Base-by-base conservation (phyloP, 371 early-diverging fungal genomes). In the Rhizopus arrhizus region DNA sequence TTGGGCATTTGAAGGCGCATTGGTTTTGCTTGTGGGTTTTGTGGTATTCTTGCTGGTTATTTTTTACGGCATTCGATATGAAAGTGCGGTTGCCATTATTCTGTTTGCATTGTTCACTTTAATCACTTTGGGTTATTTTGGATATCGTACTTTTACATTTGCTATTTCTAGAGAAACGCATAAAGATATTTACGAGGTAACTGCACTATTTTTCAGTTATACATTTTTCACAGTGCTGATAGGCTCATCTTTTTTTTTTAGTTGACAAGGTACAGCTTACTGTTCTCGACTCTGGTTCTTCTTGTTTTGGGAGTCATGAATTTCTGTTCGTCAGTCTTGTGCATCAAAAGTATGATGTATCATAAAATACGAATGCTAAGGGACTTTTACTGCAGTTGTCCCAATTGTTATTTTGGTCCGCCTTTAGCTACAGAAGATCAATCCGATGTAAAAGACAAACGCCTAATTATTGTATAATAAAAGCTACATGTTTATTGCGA, bases 151-250 rank as follows among this genome's bases (percentile, higher is more conserved):
- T 0, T 64, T 56, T 53, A 57, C 60, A 8, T 69, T 73, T 50
- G 62, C 56, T 5, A 49, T 66, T 22, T 49, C 64, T 7, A 31
- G 48, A 40, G 33, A 32, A 35, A 31, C 29, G 12, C 22, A 22
- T 22, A 22, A 22, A 22, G 70, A 73, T 59, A 66, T 64, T 1
- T 73, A 62, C 50, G 40, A 48, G 50, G 73, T 72, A 69, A 22
- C 22, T 22, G 22, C 2, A 22, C 22, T 22, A 22, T 22, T 22
- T 22, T 22, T 22, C 22, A 22, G 2, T 22, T 22, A 22, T 22
- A 22, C 22, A 22, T 22, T 22, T 22, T 22, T 22, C 22, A 22
- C 22, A 22, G 22, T 22, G 22, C 22, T 22, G 2, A 22, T 22
- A 22, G 22, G 2, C 22, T 22, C 22, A 22, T 22, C 22, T 22